Evolutionary conservation across 2,329 filamentous ascomycete genomes (phyloP).

Genomic region (Epichloe typhina): DNA sequence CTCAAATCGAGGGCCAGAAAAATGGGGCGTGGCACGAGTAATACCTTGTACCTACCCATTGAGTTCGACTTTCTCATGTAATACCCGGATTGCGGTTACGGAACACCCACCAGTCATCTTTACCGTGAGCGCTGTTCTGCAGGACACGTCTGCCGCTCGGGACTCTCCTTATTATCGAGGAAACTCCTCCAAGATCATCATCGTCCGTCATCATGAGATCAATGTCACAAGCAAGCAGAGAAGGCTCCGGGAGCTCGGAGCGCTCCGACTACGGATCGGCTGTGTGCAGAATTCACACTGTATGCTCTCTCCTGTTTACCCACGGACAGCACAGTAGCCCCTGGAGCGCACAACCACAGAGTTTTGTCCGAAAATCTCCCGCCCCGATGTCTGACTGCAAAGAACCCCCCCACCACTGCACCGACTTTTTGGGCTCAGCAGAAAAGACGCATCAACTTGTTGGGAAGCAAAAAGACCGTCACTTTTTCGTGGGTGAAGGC

Average conservation of each 20-base stretch:
- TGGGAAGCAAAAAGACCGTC: slow-evolving; percentile 1
- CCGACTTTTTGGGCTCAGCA: slow-evolving; percentile 26
- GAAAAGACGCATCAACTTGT: slow-evolving; percentile 23
- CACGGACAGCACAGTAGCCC: neutral
- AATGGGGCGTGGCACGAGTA: no score
- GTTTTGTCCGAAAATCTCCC: slow-evolving; percentile 17
- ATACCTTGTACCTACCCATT: no score
- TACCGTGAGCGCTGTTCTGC: no score
- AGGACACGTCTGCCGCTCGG: no score
- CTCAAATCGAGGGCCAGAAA: no score
- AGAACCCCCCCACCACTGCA: slow-evolving; percentile 21
- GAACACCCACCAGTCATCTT: no score
- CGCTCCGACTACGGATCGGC: neutral
- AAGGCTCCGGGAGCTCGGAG: neutral
- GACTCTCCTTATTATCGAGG: neutral
- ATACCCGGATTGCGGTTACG: no score
- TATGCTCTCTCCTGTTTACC: neutral
- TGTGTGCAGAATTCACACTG: neutral
- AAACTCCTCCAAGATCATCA: neutral
- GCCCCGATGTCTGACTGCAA: slow-evolving; percentile 9
- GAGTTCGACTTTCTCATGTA: no score
- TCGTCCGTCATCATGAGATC: no score
- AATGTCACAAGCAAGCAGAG: no score
- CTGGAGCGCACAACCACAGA: neutral
- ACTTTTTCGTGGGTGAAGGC: neutral